Evolutionary conservation across 441 rosid species (phyloP).

Genomic region (Jatropha multifida): DNA sequence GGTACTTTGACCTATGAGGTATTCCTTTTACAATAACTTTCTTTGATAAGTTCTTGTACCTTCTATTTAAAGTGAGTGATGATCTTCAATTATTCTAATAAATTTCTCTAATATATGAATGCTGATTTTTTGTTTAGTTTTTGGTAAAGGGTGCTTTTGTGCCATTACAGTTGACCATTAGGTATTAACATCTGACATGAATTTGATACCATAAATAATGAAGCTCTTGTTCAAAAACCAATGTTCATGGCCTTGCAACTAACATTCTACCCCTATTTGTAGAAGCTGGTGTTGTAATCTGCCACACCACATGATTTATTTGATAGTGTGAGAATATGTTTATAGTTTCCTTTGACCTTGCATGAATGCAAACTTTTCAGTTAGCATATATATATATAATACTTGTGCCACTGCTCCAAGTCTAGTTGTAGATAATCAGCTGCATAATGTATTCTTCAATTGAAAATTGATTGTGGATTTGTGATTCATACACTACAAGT

Average conservation of each 20-base stretch:
- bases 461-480: neutral
- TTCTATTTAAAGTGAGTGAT: neutral
- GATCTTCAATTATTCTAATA: neutral
- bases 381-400: neutral
- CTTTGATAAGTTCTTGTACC: neutral
- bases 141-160: neutral
- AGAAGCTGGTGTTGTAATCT: neutral
- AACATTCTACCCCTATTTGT: neutral
- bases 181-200: neutral
- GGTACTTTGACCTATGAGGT: conserved; percentile 99
- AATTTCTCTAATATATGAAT: neutral
- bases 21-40: conserved; percentile 6
- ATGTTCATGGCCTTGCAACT: neutral
- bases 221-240: neutral
- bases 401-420: neutral
- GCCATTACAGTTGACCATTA: neutral
- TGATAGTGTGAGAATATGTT: neutral
- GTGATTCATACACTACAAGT: neutral
- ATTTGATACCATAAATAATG: neutral
- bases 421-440: neutral
- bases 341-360: neutral
- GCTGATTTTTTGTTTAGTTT: neutral
- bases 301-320: neutral
- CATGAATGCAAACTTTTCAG: too few species aligned
- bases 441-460: neutral